Evolutionary conservation across 495 filamentous ascomycete species (phyloP).

Genomic region (Sabuloglossum arenarium): DNA sequence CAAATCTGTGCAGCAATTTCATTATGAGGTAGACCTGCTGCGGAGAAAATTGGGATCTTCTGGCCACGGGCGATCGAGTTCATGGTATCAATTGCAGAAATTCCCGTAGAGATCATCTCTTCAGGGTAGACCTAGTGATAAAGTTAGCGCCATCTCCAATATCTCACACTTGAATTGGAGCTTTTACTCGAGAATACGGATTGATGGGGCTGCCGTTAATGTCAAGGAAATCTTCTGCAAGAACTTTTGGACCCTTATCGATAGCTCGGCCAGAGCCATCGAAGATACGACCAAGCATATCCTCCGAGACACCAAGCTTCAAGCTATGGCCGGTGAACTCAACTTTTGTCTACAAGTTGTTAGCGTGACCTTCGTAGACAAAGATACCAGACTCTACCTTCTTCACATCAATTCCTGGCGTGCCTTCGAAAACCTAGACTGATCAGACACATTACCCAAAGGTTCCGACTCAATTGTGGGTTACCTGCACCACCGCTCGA

Average conservation of each 20-base stretch:
- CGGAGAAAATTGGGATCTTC: conserved; percentile 99
- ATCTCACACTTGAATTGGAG: not conserved
- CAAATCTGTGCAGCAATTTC: conserved; percentile 97
- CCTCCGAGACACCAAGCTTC: conserved; percentile 96
- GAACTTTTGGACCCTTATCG: conserved; percentile 95
- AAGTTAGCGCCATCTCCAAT: not conserved
- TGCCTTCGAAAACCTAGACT: conserved; percentile 85
- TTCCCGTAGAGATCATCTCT: conserved; percentile 99
- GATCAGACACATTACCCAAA: not conserved
- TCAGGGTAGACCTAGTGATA: conserved; percentile 70
- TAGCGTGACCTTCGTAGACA: conserved; percentile 31
- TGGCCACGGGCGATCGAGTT: conserved; percentile 99
- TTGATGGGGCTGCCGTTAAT: conserved; percentile 99
- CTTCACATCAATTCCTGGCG: conserved; percentile 92
- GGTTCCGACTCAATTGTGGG: not conserved
- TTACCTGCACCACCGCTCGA: conserved; percentile 79
- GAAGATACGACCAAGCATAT: conserved; percentile 98
- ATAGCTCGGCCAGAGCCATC: conserved; percentile 94
- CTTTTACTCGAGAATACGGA: conserved; percentile 74
- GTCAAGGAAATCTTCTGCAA: conserved; percentile 94
- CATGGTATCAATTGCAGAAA: conserved; percentile 99
- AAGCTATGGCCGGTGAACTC: conserved; percentile 93
- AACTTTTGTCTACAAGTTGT: conserved; percentile 34
- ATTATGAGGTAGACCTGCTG: conserved; percentile 94
- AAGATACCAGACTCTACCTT: conserved; percentile 35